Evolutionary conservation across 129 eudicot genomes (phyloP).

Genomic region (Logfia minima): DNA sequence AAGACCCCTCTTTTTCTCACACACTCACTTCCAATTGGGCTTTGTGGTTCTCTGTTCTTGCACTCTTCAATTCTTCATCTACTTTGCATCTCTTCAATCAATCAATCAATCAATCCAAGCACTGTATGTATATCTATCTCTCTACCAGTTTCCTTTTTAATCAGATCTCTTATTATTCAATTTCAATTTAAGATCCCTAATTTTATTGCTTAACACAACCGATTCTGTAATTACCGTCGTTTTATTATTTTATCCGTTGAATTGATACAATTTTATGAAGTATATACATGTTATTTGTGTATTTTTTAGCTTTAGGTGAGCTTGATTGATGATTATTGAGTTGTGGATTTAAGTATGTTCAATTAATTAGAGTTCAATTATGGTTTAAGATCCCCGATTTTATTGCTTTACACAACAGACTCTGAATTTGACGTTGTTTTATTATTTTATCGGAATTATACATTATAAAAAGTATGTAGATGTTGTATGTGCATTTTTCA

Average conservation of each 20-base stretch:
- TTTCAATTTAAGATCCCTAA: background rate
- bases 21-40: background rate
- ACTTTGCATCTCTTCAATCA: background rate
- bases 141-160: no score
- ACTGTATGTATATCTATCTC: background rate
- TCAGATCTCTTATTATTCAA: background rate
- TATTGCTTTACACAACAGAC: background rate
- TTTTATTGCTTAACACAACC: background rate
- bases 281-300: background rate
- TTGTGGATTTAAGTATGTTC: background rate
- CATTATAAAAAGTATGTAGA: background rate
- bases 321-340: background rate
- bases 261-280: background rate
- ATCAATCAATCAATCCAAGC: background rate
- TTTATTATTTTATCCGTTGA: background rate
- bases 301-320: background rate
- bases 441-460: background rate
- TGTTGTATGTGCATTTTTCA: background rate
- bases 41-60: background rate
- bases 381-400: background rate
- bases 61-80: background rate
- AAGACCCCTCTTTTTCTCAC: background rate
- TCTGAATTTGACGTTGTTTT: background rate
- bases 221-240: background rate
- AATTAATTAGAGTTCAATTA: background rate